Evolutionary conservation across 2,329 filamentous ascomycete species (phyloP), one percentile per base, ranked within the genome.

Genomic region (Sporothrix brasiliensis): DNA sequence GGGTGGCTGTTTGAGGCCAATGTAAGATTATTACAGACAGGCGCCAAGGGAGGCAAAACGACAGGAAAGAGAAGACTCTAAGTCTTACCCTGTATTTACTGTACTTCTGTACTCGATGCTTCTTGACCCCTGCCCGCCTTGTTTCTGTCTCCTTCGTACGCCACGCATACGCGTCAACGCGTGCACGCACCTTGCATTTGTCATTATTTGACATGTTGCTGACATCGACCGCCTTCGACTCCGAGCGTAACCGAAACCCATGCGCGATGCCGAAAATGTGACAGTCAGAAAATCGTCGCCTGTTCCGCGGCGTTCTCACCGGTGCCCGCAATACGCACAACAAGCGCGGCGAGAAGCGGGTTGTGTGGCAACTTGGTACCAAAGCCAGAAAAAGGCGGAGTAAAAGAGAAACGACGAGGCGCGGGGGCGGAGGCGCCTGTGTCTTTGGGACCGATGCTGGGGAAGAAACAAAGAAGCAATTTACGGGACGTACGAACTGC

Each of bases 31-130:
- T 13, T 13, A 44, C 11, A 60, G 13, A 21, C 30, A 60, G 24
- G n/a, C n/a, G 58, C 58, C 58, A 63, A 63, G 58, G 58, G 58
- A 47, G 58, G 58, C 58, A 21, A 63, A 63, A 44, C 14, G 27
- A 13, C 10, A 60, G 10, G 27, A 54, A 54, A 27, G 2, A 27
- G 2, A 54, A 4, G 50, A n/a, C n/a, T n/a, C n/a, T n/a, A n/a
- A n/a, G n/a, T n/a, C n/a, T n/a, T n/a, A n/a, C n/a, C n/a, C n/a
- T n/a, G n/a, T n/a, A n/a, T n/a, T n/a, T n/a, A n/a, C n/a, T n/a
- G n/a, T n/a, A n/a, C n/a, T n/a, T n/a, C n/a, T n/a, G 54, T 34
- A 34, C 30, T 60, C 56, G 30, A 34, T 60, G 56, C 19, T 21
- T 60, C 16, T 60, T 21, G 19, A 60, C 56, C 7, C 34, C 34